Evolutionary conservation across 2,329 filamentous ascomycete species (phyloP).

Genomic region (Colletotrichum truncatum): DNA sequence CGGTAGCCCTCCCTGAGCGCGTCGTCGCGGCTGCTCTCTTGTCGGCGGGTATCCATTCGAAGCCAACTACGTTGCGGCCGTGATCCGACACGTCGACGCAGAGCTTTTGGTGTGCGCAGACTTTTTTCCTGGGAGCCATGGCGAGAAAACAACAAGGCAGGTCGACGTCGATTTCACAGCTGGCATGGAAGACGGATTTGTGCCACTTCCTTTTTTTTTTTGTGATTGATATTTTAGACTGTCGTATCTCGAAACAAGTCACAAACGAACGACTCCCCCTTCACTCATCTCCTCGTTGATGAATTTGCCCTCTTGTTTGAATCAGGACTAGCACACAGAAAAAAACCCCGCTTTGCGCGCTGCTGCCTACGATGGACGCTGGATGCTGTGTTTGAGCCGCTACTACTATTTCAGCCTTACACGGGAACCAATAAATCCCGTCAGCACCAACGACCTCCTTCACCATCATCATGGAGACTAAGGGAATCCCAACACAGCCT

Average conservation of each 20-base stretch:
- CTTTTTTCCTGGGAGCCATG: slow-evolving; percentile 9
- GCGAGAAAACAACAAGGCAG: background rate
- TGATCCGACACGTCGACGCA: slow-evolving; percentile 2
- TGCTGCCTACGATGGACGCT: slow-evolving; percentile 20
- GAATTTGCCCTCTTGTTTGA: too few species aligned
- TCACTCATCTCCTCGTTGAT: too few species aligned
- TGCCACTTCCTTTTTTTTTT: background rate
- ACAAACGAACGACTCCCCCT: too few species aligned
- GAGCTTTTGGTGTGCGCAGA: slow-evolving; percentile 8
- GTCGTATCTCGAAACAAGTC: background rate
- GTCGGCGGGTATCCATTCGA: slow-evolving; percentile 37
- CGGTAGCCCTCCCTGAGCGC: slow-evolving; percentile 36
- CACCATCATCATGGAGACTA: background rate
- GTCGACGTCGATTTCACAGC: background rate
- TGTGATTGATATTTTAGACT: too few species aligned
- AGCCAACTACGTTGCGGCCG: slow-evolving; percentile 32
- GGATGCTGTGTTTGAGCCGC: background rate
- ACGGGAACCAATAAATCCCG: background rate
- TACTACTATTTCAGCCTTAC: background rate
- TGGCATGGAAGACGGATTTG: background rate
- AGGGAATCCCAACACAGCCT: background rate
- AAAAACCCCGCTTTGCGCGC: slow-evolving; percentile 10
- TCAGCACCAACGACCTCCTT: background rate
- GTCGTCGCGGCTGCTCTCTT: slow-evolving; percentile 41
- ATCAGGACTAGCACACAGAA: background rate